Percentiles rank a stretch among this genome's conserved stretches.
Evolutionary conservation across 495 filamentous ascomycete species (phyloP).

Genomic region (Hypoxylon intermedium): DNA sequence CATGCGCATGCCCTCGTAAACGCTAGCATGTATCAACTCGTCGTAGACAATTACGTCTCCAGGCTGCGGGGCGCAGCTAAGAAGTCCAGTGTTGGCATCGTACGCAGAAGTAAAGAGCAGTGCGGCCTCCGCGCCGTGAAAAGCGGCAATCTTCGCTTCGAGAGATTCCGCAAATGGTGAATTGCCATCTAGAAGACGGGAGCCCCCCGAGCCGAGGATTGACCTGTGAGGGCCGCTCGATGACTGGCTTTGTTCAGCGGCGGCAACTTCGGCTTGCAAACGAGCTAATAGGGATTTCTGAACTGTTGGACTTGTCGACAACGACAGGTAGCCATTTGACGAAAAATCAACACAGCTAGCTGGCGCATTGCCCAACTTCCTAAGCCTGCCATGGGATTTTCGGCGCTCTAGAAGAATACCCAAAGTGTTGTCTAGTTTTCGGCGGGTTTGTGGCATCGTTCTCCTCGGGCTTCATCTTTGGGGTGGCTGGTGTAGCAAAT

Average conservation of each 20-base stretch:
- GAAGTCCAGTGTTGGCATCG: slow-evolving; percentile 77
- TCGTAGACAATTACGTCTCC: slow-evolving; percentile 77
- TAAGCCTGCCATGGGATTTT: slow-evolving; percentile 43
- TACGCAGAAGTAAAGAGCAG: slow-evolving; percentile 82
- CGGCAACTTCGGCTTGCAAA: slow-evolving; percentile 36
- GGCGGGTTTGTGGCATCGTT: slow-evolving; percentile 21
- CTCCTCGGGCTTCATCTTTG: neutral
- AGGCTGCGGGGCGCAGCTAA: slow-evolving; percentile 69
- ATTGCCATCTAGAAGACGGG: slow-evolving; percentile 74
- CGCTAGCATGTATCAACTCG: slow-evolving; percentile 77
- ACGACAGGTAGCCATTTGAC: slow-evolving; percentile 69
- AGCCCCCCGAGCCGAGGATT: slow-evolving; percentile 63
- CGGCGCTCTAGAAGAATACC: slow-evolving; percentile 41
- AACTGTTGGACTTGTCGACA: slow-evolving; percentile 55
- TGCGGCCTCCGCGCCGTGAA: slow-evolving; percentile 68
- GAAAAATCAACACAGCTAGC: slow-evolving; percentile 61
- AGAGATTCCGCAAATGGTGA: slow-evolving; percentile 67
- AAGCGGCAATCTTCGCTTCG: slow-evolving; percentile 68
- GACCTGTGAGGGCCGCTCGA: slow-evolving; percentile 7
- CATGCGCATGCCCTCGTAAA: slow-evolving; percentile 78
- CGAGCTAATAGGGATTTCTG: slow-evolving; percentile 51
- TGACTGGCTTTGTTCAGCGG: slow-evolving; percentile 9
- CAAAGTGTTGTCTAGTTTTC: slow-evolving; percentile 33
- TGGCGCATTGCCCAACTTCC: slow-evolving; percentile 51
- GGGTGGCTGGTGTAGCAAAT: neutral